A percentile compares a stretch with the other conserved stretches of the same genome.
These are phyloP conservation scores for Aphanomyces euteiches DNA, from an alignment of 352 stramenopile species.

Conservation along the genomic window DNA sequence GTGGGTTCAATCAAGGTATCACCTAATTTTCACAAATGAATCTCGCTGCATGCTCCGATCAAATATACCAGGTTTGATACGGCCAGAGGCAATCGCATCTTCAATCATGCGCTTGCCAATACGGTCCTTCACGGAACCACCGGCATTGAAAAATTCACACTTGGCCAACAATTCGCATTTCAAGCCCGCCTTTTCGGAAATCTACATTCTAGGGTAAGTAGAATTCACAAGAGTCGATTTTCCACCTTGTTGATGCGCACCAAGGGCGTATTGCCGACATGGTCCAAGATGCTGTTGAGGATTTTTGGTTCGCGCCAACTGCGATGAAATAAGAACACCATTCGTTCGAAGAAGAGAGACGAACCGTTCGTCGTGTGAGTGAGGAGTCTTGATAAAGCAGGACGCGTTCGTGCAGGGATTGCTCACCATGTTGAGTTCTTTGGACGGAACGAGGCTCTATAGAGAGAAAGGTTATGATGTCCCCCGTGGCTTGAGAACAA, in stretches of 20 bases:
- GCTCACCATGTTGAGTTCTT: neutral
- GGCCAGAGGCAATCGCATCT: slow-evolving; percentile 83
- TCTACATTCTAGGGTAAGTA: slow-evolving; percentile 35
- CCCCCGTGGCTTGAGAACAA: neutral
- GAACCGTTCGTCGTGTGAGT: slow-evolving; percentile 24
- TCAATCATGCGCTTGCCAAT: slow-evolving; percentile 87
- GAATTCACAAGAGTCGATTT: too few species aligned
- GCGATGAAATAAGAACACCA: neutral
- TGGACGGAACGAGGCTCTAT: neutral
- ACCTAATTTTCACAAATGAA: slow-evolving; percentile 27
- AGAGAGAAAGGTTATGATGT: neutral
- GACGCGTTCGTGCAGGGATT: slow-evolving; percentile 17
- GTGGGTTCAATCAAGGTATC: slow-evolving; percentile 96
- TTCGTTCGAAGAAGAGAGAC: neutral
- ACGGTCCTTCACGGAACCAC: slow-evolving; percentile 86
- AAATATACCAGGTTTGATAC: slow-evolving; percentile 71
- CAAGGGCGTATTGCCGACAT: slow-evolving; percentile 94
- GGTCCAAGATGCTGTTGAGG: slow-evolving; percentile 90
- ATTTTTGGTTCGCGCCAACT: slow-evolving; percentile 72
- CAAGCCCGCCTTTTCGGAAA: slow-evolving; percentile 65
- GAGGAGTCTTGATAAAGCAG: slow-evolving; percentile 29
- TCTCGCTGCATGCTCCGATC: too few species aligned
- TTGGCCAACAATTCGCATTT: slow-evolving; percentile 90
- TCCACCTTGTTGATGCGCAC: slow-evolving; percentile 84
- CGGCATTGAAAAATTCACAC: slow-evolving; percentile 94